phyloP scores from a whole-genome alignment of 495 filamentous ascomycete genomes.

The Oleoguttula mirabilis region DNA sequence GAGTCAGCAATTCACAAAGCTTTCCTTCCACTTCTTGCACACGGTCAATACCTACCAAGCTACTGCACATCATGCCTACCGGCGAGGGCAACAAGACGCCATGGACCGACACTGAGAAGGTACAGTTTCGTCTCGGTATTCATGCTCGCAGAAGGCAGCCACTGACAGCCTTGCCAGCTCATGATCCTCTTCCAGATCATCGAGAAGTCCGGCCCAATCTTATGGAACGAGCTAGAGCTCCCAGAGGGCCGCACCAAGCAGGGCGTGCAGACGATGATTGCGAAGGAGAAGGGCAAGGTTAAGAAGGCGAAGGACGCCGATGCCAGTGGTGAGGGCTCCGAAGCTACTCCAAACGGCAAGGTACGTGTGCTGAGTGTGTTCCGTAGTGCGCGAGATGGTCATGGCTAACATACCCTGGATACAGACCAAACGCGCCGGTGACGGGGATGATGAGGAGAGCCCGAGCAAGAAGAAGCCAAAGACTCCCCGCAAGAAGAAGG shows the following conservation, averaged over 20 bases:
- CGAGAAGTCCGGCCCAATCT: slow-evolving; percentile 12
- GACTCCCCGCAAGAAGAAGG: slow-evolving; percentile 14
- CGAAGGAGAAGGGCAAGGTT: slow-evolving; percentile 15
- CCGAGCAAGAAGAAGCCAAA: slow-evolving; percentile 14
- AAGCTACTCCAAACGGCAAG: neutral
- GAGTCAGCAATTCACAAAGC: no score
- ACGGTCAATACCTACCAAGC: no score
- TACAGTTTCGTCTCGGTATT: slow-evolving; percentile 10
- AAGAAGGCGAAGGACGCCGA: slow-evolving; percentile 2
- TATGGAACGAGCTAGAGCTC: slow-evolving; percentile 17
- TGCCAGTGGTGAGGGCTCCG: neutral
- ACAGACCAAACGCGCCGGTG: slow-evolving; percentile 5
- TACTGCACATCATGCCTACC: no score
- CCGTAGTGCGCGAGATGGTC: neutral
- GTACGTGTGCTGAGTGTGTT: neutral
- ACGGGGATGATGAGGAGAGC: slow-evolving; percentile 4
- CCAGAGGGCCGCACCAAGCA: slow-evolving; percentile 21
- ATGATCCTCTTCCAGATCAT: slow-evolving; percentile 18
- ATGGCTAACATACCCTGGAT: neutral
- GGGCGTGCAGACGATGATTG: slow-evolving; percentile 11
- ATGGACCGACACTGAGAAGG: slow-evolving; percentile 34
- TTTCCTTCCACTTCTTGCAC: no score
- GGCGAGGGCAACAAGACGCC: no score
- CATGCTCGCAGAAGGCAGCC: neutral
- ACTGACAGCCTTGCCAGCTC: neutral